phyloP scores from a whole-genome alignment of 2,329 filamentous ascomycete species.

The Trichoderma sp. region DNA sequence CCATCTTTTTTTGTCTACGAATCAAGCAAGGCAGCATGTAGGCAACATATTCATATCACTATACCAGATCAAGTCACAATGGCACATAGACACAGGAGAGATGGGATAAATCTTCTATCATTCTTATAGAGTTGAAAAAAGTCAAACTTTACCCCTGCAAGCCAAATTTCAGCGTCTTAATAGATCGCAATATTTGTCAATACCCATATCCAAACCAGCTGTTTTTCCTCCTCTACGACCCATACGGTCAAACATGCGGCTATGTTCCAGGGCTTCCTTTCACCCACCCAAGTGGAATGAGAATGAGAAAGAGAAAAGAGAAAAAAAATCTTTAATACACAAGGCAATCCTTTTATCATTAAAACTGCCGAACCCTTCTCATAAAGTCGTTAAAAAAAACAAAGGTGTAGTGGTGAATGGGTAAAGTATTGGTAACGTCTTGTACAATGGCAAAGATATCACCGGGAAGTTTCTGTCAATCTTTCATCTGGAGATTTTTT shows the following conservation, averaged over 20 bases:
- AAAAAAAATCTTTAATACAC: conserved; percentile 18
- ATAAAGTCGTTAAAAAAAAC: conserved; percentile 17
- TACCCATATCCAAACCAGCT: not conserved
- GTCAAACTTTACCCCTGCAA: conserved; percentile 7
- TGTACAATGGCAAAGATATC: not conserved
- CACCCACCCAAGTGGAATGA: not conserved
- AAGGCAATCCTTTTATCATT: conserved; percentile 15
- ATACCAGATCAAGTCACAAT: not conserved
- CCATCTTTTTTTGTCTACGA: not conserved
- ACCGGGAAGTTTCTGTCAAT: not conserved
- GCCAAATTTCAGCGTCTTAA: not conserved
- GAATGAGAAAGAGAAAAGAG: not conserved
- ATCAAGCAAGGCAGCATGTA: not conserved
- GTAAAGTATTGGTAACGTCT: not conserved
- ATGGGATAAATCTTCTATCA: conserved; percentile 15
- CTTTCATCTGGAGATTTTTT: conserved; percentile 24
- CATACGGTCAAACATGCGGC: not conserved
- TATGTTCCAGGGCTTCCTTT: not conserved
- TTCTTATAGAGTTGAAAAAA: conserved; percentile 15
- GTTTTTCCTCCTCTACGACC: not conserved
- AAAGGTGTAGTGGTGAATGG: conserved; percentile 7
- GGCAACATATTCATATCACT: not conserved
- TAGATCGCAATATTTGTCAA: not conserved
- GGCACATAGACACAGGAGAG: not conserved
- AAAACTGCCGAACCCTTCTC: conserved; percentile 11